These are phyloP conservation scores for Ceratocystis colombiana DNA, from an alignment of 2,329 filamentous ascomycete species.

Conservation along the genomic window DNA sequence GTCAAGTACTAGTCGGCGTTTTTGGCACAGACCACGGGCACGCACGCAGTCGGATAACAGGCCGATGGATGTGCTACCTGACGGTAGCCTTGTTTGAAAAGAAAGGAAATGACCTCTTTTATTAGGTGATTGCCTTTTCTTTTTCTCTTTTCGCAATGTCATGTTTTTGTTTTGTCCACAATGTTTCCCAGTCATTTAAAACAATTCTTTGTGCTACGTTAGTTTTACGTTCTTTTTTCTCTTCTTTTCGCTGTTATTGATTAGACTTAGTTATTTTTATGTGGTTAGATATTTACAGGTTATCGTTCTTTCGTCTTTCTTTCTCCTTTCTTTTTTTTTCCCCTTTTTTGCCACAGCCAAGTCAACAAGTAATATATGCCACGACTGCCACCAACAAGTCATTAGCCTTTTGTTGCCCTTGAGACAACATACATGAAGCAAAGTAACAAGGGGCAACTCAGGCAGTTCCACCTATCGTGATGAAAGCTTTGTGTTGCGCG, in stretches of 20 bases:
- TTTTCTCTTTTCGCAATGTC: neutral
- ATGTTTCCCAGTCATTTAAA: slow-evolving; percentile 6
- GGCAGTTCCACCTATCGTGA: too few species aligned
- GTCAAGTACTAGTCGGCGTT: slow-evolving; percentile 23
- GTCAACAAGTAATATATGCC: neutral
- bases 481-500: neutral
- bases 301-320: neutral
- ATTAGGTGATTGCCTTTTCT: neutral
- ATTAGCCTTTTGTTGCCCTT: neutral
- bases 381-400: neutral
- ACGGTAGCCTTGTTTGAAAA: slow-evolving; percentile 24
- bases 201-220: too few species aligned
- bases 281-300: neutral
- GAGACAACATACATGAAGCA: too few species aligned
- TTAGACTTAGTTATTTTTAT: slow-evolving; percentile 7
- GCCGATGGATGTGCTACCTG: slow-evolving; percentile 21
- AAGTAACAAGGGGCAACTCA: too few species aligned
- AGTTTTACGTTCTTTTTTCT: neutral
- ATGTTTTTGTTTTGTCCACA: neutral
- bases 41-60: slow-evolving; percentile 23
- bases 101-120: neutral
- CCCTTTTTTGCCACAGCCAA: neutral
- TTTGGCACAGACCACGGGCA: slow-evolving; percentile 23
- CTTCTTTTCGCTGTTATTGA: neutral
- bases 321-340: neutral